A percentile compares a stretch with the other conserved stretches of the same genome.
Evolutionary conservation across 441 rosid species (phyloP).

Genomic region (Adansonia gregorii): DNA sequence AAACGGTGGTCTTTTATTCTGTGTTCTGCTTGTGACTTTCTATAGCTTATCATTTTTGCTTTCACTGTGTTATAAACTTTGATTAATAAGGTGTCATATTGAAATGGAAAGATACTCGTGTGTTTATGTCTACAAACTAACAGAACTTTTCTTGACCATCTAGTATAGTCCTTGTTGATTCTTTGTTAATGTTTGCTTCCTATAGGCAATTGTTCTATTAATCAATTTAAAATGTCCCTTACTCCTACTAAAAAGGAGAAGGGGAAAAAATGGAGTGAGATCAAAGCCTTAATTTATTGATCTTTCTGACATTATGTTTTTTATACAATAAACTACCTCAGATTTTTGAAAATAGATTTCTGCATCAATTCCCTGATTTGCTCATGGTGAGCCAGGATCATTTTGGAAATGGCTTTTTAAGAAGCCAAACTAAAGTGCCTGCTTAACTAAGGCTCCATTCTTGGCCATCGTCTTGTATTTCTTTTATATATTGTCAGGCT

Average conservation of each 20-base stretch:
- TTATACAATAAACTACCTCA: neutral
- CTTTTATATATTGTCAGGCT: neutral
- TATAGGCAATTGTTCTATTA: neutral
- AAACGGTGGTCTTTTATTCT: conserved; percentile 4
- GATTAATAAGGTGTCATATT: neutral
- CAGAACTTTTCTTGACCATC: neutral
- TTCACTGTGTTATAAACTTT: neutral
- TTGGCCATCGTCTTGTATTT: neutral
- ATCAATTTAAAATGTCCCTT: neutral
- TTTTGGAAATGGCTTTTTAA: neutral
- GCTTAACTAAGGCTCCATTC: neutral
- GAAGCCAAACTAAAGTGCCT: neutral
- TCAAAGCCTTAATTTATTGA: neutral
- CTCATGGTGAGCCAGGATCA: neutral
- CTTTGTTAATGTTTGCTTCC: neutral
- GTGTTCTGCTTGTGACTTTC: neutral
- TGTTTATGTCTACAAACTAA: neutral
- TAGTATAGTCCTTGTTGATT: neutral
- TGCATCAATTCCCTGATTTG: neutral
- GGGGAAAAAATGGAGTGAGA: neutral
- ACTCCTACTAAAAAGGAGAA: neutral
- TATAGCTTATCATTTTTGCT: neutral
- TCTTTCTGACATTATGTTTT: neutral
- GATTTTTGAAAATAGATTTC: neutral
- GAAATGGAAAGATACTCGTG: conserved; percentile 13